Conservation (phyloP, 305 asterid species). For the Fraxinus greggii region DNA sequence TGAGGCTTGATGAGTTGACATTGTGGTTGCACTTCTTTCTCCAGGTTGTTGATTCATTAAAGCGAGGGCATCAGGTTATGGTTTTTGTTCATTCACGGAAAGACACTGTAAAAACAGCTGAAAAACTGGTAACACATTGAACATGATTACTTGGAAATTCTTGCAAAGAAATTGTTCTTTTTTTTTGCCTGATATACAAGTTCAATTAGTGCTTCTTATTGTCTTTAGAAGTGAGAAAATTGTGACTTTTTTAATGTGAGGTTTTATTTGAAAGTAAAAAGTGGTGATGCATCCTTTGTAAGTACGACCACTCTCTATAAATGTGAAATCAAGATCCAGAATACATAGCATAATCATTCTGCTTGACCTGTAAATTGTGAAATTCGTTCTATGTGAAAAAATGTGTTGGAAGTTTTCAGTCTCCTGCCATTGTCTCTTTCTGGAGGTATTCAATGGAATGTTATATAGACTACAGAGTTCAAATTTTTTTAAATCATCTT, state of each 20-base stretch:
- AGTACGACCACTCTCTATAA: background rate
- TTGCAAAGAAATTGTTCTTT: background rate
- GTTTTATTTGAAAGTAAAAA: background rate
- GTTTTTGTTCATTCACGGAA: constrained; percentile 97
- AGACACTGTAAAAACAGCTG: constrained; percentile 96
- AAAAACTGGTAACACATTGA: constrained; percentile 61
- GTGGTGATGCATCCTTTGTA: background rate
- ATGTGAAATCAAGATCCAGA: background rate
- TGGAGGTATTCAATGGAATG: background rate
- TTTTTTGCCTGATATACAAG: background rate
- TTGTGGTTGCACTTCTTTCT: constrained; percentile 15
- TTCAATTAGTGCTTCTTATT: background rate
- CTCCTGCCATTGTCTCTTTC: background rate
- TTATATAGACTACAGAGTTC: background rate
- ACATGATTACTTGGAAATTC: constrained; percentile 10
- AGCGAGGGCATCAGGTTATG: constrained; percentile 95
- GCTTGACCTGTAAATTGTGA: background rate
- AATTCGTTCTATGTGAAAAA: background rate
- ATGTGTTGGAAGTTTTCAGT: background rate
- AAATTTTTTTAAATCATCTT: background rate
- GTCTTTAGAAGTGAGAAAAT: background rate
- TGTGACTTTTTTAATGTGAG: background rate
- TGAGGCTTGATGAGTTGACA: constrained; percentile 9
- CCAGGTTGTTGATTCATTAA: constrained; percentile 84
- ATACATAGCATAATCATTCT: background rate